Evolutionary conservation across 108 stramenopile species (phyloP), one percentile per base, ranked within the genome.

Genomic region (Cyclotella atomus): DNA sequence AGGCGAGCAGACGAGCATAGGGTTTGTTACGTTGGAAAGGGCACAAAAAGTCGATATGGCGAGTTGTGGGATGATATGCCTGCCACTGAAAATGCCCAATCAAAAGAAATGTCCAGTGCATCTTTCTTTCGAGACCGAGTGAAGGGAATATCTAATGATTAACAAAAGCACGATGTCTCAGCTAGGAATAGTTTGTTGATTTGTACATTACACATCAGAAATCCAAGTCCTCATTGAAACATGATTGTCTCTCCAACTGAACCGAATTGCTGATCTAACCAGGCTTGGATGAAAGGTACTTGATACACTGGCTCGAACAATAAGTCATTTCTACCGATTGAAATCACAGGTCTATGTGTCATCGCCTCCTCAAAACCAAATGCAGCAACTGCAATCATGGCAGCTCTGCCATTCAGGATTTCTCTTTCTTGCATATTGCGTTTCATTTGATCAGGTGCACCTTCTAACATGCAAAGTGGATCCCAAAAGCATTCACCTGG

Each of bases 401-500:
- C 94, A 21, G 96, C 82, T 20, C 97, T 85, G 0, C 97, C 97
- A 69, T 98, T 98, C 73, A 94, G 87, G 28, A 95, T 75, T 73
- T 96, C 95, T 46, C 89, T 85, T 52, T 92, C 92, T 73, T 94
- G 92, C 94, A 97, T 88, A 73, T 90, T 94, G 9, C 92, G 79
- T 83, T 93, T 92, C 92, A 91, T 91, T 14, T 61, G 59, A 30
- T 85, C 76, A 0, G 91, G 87, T 15, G 89, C 90, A n/a, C 92
- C 95, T 33, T 89, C 75, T 63, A 93, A 47, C 3, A 95, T 83
- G 20, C 57, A 59, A n/a, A 95, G 80, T 7, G 95, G 95, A 77
- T 95, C 95, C 92, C 92, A 95, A 64, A 93, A 91, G 53, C 91
- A 95, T 78, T 95, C 92, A 0, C 92, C 95, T 2, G 92, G 92